Evolutionary conservation across 2,329 filamentous ascomycete species (phyloP).

Genomic region (Pyricularia sp.): DNA sequence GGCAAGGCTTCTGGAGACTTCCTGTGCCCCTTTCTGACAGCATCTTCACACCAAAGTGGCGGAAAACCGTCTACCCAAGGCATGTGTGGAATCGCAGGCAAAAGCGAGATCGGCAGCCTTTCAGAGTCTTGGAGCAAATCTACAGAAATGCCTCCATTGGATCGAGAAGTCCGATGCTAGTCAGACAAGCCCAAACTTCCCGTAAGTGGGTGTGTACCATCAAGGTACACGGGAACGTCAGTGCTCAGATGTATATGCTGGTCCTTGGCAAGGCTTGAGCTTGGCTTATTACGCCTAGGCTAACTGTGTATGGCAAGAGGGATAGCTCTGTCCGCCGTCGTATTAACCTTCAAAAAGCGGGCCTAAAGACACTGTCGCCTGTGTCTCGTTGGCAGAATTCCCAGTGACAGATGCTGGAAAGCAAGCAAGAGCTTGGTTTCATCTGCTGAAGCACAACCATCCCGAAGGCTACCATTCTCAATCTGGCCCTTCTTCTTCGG

Average conservation of each 20-base stretch:
- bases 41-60: neutral
- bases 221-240: neutral
- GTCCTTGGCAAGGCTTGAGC: too few relatives aligned
- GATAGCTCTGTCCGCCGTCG: too few relatives aligned
- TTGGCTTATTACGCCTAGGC: too few relatives aligned
- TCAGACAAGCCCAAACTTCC: neutral
- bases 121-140: neutral
- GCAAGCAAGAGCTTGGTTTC: too few relatives aligned
- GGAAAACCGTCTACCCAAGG: neutral
- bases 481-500: too few relatives aligned
- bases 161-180: neutral
- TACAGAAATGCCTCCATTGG: neutral
- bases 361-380: too few relatives aligned
- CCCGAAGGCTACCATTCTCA: too few relatives aligned
- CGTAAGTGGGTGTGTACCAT: neutral
- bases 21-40: neutral
- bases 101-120: neutral
- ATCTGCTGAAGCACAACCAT: too few relatives aligned
- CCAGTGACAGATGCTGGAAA: too few relatives aligned
- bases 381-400: too few relatives aligned
- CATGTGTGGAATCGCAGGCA: neutral
- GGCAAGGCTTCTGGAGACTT: neutral
- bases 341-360: too few relatives aligned
- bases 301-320: too few relatives aligned
- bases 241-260: neutral